These are phyloP conservation scores for Toxoplasma gondii DNA, from an alignment of 169 alveolate genomes.

Conservation along the genomic window DNA sequence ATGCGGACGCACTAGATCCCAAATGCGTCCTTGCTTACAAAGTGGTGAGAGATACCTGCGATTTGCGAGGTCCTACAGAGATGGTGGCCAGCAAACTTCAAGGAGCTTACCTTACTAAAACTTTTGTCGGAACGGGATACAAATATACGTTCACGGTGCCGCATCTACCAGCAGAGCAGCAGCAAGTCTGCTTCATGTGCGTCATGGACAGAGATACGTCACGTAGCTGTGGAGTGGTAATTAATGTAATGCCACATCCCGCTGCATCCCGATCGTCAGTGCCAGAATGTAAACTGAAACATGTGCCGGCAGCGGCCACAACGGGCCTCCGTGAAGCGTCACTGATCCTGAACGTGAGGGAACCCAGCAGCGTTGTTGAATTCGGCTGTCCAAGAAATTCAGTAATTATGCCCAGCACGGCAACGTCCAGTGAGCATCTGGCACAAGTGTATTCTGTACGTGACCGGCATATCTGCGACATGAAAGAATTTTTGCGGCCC, in stretches of 20 bases:
- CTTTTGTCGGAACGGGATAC: not conserved
- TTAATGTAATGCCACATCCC: not conserved
- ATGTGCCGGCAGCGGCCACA: not conserved
- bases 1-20: not conserved
- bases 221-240: slow-evolving; percentile 9
- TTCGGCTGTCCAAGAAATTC: slow-evolving; percentile 6
- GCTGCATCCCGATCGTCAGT: not conserved
- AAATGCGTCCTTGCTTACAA: not conserved
- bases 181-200: not conserved
- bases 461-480: not conserved
- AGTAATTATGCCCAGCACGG: not conserved
- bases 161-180: not conserved
- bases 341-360: not conserved
- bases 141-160: not conserved
- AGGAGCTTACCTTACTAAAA: not conserved
- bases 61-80: not conserved
- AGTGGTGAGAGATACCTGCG: not conserved
- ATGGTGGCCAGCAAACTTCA: not conserved
- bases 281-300: not conserved
- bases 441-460: slow-evolving; percentile 8
- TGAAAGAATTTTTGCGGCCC: not conserved
- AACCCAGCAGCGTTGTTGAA: not conserved
- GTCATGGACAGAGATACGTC: not conserved
- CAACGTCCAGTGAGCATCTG: not conserved
- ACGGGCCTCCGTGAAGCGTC: not conserved